A percentile compares a stretch with the other conserved stretches of the same genome.
Evolutionary conservation across 2,329 filamentous ascomycete species (phyloP).

Genomic region (Pseudogymnoascus destructans): DNA sequence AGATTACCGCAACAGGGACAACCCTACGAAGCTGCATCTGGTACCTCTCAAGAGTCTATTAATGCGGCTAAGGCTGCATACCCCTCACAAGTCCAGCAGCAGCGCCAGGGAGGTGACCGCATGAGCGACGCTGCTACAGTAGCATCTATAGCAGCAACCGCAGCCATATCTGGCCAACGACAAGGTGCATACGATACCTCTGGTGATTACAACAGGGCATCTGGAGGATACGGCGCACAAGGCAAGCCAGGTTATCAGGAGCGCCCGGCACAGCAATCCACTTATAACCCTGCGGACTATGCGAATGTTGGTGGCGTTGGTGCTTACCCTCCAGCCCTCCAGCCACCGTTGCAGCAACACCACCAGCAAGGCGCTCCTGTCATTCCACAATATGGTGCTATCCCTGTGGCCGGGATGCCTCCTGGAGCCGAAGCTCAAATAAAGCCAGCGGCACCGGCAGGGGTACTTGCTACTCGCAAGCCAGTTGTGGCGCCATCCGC

Average conservation of each 20-base stretch:
- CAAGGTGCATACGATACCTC: conserved; percentile 23
- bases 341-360: conserved; percentile 28
- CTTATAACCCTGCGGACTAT: conserved; percentile 70
- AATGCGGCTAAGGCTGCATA: conserved; percentile 55
- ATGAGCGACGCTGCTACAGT: conserved; percentile 38
- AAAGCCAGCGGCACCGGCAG: conserved; percentile 22
- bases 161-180: conserved; percentile 40
- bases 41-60: conserved; percentile 39
- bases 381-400: conserved; percentile 20
- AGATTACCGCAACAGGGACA: conserved; percentile 22
- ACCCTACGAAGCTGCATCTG: conserved; percentile 28
- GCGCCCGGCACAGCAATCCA: conserved; percentile 39
- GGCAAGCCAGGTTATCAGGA: conserved; percentile 16
- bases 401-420: conserved; percentile 9
- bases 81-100: conserved; percentile 26
- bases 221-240: conserved; percentile 16
- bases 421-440: conserved; percentile 14
- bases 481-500: conserved; percentile 47
- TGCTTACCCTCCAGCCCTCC: conserved; percentile 33
- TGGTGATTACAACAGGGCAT: conserved; percentile 20
- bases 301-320: conserved; percentile 47
- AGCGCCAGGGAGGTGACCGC: conserved; percentile 38
- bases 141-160: conserved; percentile 41
- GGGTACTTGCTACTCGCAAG: conserved; percentile 33
- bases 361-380: conserved; percentile 18